Evolutionary conservation across 2,329 filamentous ascomycete species (phyloP), one percentile per base, ranked within the genome.

Genomic region (Scleromitrula shiraiana): DNA sequence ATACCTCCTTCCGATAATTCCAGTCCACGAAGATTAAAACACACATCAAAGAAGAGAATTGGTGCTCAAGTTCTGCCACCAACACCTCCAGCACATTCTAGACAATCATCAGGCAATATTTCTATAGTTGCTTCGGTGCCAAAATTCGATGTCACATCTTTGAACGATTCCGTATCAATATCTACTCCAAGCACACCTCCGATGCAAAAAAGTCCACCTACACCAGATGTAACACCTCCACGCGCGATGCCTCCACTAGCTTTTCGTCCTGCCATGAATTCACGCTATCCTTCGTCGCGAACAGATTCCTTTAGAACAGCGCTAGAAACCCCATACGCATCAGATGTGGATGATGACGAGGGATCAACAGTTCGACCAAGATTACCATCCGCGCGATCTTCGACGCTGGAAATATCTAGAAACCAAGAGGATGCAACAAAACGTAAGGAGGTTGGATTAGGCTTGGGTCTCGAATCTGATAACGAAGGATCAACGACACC

Each of bases 211-310:
- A 85, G 80, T 57, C 82, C 82, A 14, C 84, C 83, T 26, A 89
- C 85, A 3, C 85, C 85, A 27, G 85, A 88, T 65, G 76, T 84
- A 38, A 89, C 85, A 14, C 85, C 84, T 44, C 85, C 85, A 29
- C 75, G 79, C 40, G 65, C 64, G 30, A 71, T 70, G 49, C 66
- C 71, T 14, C 65, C 71, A 10, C 70, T 68, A 59, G 61, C 67
- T 45, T 60, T 70, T 38, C 74, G 76, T 26, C 73, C 75, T 15
- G 62, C 65, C 29, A 20, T 45, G 37, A 66, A 65, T 53, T 74
- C 80, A 53, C 73, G 75, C 49, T 59, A 62, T 42, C 57, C 60
- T 12, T 64, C 62, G 5, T 64, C 63, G 15, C 59, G 62, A 23
- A 74, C 80, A 19, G 81, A 83, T 45, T 88, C 85, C 1, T 89